Percentiles rank a stretch among this genome's conserved stretches.
phyloP scores from a whole-genome alignment of 106 monocot genomes.

The Agapanthus africanus region DNA sequence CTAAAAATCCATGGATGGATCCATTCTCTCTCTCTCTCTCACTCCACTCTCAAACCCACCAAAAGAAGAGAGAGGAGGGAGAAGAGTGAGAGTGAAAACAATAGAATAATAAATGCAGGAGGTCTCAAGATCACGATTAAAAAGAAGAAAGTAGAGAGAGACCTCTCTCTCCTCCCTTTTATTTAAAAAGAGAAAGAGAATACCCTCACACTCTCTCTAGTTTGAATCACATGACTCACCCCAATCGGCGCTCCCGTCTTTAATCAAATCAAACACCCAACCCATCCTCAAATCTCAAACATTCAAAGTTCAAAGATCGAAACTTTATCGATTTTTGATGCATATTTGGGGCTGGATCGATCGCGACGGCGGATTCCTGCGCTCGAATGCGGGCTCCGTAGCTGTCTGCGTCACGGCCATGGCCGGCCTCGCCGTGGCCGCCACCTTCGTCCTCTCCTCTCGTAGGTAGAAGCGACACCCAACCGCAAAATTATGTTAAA shows the following conservation, averaged over 20 bases:
- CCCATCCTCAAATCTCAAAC: background rate
- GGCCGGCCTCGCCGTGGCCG: constrained; percentile 17
- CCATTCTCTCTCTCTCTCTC: no score
- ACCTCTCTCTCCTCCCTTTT: background rate
- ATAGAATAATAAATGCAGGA: constrained; percentile 1
- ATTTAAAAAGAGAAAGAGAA: no score
- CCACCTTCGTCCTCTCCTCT: constrained; percentile 17
- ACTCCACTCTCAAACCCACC: no score
- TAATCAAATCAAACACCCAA: background rate
- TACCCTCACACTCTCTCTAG: background rate
- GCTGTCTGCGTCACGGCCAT: constrained; percentile 7
- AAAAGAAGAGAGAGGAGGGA: background rate
- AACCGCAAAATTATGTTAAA: background rate
- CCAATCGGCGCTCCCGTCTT: constrained; percentile 2
- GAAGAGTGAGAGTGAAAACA: background rate
- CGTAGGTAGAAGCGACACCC: constrained; percentile 28
- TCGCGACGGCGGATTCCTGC: constrained; percentile 4
- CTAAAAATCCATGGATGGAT: no score
- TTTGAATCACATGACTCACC: constrained; percentile 6
- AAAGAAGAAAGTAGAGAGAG: background rate
- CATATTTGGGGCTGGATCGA: constrained; percentile 15
- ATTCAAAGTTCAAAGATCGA: no score
- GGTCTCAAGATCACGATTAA: constrained; percentile 1
- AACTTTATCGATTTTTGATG: no score
- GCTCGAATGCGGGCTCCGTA: constrained; percentile 25